These are phyloP conservation scores for Amanita rubescens DNA, from an alignment of 768 basidiomycete genomes.

Conservation along the genomic window DNA sequence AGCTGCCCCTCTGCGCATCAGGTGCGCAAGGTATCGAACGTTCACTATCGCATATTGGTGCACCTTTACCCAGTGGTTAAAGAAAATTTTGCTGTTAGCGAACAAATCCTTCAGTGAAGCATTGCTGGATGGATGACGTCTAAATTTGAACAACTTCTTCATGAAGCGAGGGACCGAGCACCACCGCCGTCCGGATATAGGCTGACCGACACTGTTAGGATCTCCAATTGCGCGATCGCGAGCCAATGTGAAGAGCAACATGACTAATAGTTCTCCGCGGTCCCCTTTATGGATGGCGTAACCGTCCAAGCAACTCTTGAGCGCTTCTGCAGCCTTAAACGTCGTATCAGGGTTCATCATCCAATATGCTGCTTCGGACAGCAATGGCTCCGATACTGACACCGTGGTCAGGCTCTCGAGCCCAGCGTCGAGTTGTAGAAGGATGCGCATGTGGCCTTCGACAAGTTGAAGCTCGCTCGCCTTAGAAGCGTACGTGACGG, in stretches of 20 bases:
- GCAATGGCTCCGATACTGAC: constrained; percentile 19
- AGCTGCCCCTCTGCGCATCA: neutral
- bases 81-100: constrained; percentile 16
- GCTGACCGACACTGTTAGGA: neutral
- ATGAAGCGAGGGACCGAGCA: neutral
- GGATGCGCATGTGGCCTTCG: constrained; percentile 15
- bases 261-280: constrained; percentile 16
- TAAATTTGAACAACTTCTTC: constrained; percentile 2
- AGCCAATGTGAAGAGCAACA: constrained; percentile 14
- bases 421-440: constrained; percentile 5
- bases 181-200: neutral
- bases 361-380: constrained; percentile 18
- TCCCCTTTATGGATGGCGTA: constrained; percentile 15
- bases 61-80: constrained; percentile 26
- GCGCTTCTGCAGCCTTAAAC: neutral
- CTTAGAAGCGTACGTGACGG: neutral
- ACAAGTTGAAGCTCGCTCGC: constrained; percentile 7
- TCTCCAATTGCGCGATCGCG: constrained; percentile 14
- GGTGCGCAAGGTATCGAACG: constrained; percentile 11
- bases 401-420: constrained; percentile 14
- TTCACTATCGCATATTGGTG: constrained; percentile 17
- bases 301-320: constrained; percentile 1
- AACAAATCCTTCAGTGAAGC: constrained; percentile 13
- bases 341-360: constrained; percentile 7
- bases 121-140: constrained; percentile 13